Base-by-base conservation (phyloP, 1,284 basidiomycete genomes). In the Pyrrhoderma noxium region DNA sequence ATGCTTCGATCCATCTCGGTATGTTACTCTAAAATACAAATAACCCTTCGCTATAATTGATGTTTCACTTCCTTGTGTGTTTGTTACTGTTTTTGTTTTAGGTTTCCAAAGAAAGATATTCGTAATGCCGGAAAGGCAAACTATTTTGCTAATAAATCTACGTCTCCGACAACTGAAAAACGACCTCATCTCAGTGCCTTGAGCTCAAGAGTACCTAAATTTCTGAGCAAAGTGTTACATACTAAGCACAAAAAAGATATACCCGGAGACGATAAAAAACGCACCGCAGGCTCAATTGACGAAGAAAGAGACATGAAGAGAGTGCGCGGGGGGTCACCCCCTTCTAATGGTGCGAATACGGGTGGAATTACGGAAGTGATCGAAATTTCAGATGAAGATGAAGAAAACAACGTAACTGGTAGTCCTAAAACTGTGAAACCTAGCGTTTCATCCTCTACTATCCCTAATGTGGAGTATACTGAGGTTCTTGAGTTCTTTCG, bases 1-100 rank as follows among this genome's bases (percentile, higher is more conserved):
- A 8, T 69, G 79, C 8, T 89, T 92, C 56, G 89, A 93, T 67
- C 88, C 90, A 9, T 79, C 80, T n/a, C 72, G 64, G 89, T 89
- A 56, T 57, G 76, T 64, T 3, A 57, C 27, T 25, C 22, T 16
- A 18, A 47, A 38, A 4, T 18, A 51, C 39, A 22, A 34, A 14
- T 34, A 25, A 25, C 8, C 41, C 47, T 45, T 14, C 8, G 37
- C 22, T 31, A 40, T 41, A 35, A 57, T 45, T 62, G 34, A 57
- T 50, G 8, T 18, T 41, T 2, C 21, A 7, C 43, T 43, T 42
- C n/a, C n/a, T n/a, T n/a, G n/a, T n/a, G n/a, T n/a, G n/a, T n/a
- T n/a, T 3, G 13, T 31, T 11, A 21, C 27, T 13, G 9, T 27
- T n/a, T 19, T 31, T 18, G 3, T 9, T 45, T 13, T 21, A 55